Evolutionary conservation across 345 rosid genomes (phyloP).

Genomic region (Aquilaria malaccensis): DNA sequence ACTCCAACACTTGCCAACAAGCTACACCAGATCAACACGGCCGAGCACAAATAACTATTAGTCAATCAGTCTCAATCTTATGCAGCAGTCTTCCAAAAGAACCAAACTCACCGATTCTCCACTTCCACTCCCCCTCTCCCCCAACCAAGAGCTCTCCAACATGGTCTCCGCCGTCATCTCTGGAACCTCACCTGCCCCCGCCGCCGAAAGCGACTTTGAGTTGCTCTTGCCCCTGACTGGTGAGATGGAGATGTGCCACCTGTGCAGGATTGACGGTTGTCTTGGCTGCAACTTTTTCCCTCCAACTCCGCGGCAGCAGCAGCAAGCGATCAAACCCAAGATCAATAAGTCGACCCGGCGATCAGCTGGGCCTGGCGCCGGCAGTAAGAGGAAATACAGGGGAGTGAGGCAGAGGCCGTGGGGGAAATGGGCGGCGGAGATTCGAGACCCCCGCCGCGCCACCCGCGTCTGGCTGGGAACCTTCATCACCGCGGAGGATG

Average conservation of each 20-base stretch:
- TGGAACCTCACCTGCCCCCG: slow-evolving; percentile 12
- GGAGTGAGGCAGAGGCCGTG: slow-evolving; percentile 98
- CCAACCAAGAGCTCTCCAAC: slow-evolving; percentile 54
- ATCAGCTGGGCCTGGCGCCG: slow-evolving; percentile 9
- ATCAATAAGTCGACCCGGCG: background rate
- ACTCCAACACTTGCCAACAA: background rate
- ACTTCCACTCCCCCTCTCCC: slow-evolving; percentile 25
- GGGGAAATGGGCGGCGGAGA: slow-evolving; percentile 99
- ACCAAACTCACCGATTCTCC: slow-evolving; percentile 11
- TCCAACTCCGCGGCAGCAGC: slow-evolving; percentile 26
- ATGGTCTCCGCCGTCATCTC: slow-evolving; percentile 49
- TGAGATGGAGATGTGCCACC: slow-evolving; percentile 42
- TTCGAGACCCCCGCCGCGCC: slow-evolving; percentile 78
- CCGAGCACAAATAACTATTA: no score
- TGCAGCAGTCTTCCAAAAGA: slow-evolving; percentile 32
- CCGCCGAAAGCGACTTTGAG: background rate
- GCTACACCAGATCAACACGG: no score
- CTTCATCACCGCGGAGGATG: slow-evolving; percentile 80
- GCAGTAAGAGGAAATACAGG: slow-evolving; percentile 55
- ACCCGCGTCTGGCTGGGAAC: slow-evolving; percentile 93
- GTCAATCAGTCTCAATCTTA: background rate
- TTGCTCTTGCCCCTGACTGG: slow-evolving; percentile 10
- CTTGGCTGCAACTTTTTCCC: slow-evolving; percentile 73
- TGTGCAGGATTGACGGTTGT: slow-evolving; percentile 62
- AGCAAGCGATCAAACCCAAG: slow-evolving; percentile 5